Conservation (phyloP, 192 early-diverging fungal genomes). For the Rhizoclosmatium sp. region DNA sequence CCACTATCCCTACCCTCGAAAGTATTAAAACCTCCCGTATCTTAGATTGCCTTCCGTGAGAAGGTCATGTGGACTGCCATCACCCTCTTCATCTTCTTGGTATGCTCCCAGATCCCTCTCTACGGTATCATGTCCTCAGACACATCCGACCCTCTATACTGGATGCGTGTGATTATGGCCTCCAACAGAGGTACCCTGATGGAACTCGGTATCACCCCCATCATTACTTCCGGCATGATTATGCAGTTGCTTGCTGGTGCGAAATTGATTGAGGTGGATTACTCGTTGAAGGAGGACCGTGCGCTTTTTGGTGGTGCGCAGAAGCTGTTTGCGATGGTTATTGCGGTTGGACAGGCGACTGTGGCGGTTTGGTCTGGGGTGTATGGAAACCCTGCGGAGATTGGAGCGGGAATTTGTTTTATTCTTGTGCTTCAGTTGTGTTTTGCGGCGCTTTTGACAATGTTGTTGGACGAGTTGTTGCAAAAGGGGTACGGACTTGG, state of each 20-base stretch:
- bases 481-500: slow-evolving; percentile 99
- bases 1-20: too few relatives aligned
- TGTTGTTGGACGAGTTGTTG: slow-evolving; percentile 98
- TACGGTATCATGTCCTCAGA: slow-evolving; percentile 99
- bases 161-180: slow-evolving; percentile 99
- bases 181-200: slow-evolving; percentile 99
- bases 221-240: slow-evolving; percentile 99
- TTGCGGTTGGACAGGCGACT: slow-evolving; percentile 97
- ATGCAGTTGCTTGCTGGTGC: slow-evolving; percentile 99
- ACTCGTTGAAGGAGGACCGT: slow-evolving; percentile 97
- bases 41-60: slow-evolving; percentile 93
- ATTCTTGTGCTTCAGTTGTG: slow-evolving; percentile 97
- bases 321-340: slow-evolving; percentile 98
- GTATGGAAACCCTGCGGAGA: slow-evolving; percentile 94
- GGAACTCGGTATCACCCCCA: slow-evolving; percentile 99
- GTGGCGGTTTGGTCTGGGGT: slow-evolving; percentile 98
- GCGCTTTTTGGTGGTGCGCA: slow-evolving; percentile 99
- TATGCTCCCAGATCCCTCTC: slow-evolving; percentile 98
- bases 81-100: slow-evolving; percentile 99
- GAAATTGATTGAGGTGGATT: slow-evolving; percentile 98
- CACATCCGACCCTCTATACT: slow-evolving; percentile 98
- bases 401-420: slow-evolving; percentile 96
- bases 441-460: slow-evolving; percentile 95
- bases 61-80: slow-evolving; percentile 99
- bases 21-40: background rate